A percentile compares a stretch with the other conserved stretches of the same genome.
phyloP scores from a whole-genome alignment of 169 alveolate genomes.

The Sarcocystis neurona region DNA sequence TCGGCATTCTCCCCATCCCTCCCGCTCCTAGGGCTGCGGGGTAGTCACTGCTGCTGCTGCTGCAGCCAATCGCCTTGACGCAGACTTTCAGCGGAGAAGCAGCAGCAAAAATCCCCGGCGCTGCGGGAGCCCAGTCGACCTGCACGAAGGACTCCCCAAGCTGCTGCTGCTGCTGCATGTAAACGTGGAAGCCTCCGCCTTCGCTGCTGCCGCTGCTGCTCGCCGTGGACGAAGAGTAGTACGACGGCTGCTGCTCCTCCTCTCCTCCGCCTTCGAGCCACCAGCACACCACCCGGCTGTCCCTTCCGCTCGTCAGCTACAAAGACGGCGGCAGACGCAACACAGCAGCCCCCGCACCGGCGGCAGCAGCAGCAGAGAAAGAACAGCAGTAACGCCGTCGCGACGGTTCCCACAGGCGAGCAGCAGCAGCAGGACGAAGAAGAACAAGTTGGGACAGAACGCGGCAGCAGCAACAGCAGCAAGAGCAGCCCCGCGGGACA shows the following conservation, averaged over 20 bases:
- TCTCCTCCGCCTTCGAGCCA: slow-evolving; percentile 30
- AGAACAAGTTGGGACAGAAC: too few species aligned
- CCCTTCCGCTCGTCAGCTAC: slow-evolving; percentile 62
- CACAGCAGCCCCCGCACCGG: too few species aligned
- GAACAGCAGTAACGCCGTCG: too few species aligned
- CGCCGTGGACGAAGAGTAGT: too few species aligned
- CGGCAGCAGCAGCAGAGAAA: not conserved
- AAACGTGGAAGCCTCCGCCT: slow-evolving; percentile 53
- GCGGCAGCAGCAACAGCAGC: too few species aligned
- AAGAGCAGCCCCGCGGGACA: too few species aligned
- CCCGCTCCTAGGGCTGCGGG: not conserved
- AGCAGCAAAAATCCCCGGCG: slow-evolving; percentile 62
- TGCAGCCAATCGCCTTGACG: slow-evolving; percentile 15
- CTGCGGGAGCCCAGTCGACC: slow-evolving; percentile 48
- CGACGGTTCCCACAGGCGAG: too few species aligned
- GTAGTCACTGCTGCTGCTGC: not conserved
- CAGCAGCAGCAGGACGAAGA: not conserved
- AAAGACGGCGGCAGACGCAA: not conserved
- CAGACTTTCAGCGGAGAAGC: slow-evolving; percentile 51
- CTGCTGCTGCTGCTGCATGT: slow-evolving; percentile 61
- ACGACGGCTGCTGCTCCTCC: slow-evolving; percentile 38
- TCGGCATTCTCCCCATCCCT: too few species aligned
- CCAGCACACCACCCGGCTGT: slow-evolving; percentile 64
- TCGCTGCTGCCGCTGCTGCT: not conserved
- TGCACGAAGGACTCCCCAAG: slow-evolving; percentile 53